Evolutionary conservation across 1,284 basidiomycete genomes (phyloP).

Genomic region (Ceratobasidium sp.): DNA sequence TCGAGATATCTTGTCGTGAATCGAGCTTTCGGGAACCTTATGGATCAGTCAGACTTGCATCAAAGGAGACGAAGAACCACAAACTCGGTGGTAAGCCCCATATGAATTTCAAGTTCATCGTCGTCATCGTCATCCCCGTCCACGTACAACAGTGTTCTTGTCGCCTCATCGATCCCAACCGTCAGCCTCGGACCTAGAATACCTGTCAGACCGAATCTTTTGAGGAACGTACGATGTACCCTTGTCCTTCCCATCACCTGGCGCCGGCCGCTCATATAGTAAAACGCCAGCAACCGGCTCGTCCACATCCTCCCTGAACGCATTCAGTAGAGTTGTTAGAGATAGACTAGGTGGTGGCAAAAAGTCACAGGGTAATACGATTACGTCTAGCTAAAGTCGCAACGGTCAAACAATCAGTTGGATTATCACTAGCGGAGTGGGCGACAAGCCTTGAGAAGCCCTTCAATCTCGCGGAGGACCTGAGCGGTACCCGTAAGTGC

Average conservation of each 20-base stretch:
- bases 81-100: conserved; percentile 76
- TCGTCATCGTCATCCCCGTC: conserved; percentile 77
- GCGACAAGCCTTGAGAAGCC: conserved; percentile 67
- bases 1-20: conserved; percentile 83
- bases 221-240: too few species aligned
- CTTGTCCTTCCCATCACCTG: too few species aligned
- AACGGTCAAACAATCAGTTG: not conserved
- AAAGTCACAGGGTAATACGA: conserved; percentile 93
- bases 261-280: too few species aligned
- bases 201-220: too few species aligned
- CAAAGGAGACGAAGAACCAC: not conserved
- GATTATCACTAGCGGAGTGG: not conserved
- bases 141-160: conserved; percentile 78
- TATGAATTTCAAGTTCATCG: conserved; percentile 79
- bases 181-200: conserved; percentile 57
- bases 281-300: too few species aligned
- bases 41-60: not conserved
- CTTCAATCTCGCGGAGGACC: conserved; percentile 77
- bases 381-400: conserved; percentile 75
- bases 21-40: conserved; percentile 79
- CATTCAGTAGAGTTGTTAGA: too few species aligned
- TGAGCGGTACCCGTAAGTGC: conserved; percentile 74
- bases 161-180: conserved; percentile 60
- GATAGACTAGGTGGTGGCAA: too few species aligned
- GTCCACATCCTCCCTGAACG: too few species aligned